phyloP scores from a whole-genome alignment of 2,329 filamentous ascomycete species.

The Xylaria sp. region DNA sequence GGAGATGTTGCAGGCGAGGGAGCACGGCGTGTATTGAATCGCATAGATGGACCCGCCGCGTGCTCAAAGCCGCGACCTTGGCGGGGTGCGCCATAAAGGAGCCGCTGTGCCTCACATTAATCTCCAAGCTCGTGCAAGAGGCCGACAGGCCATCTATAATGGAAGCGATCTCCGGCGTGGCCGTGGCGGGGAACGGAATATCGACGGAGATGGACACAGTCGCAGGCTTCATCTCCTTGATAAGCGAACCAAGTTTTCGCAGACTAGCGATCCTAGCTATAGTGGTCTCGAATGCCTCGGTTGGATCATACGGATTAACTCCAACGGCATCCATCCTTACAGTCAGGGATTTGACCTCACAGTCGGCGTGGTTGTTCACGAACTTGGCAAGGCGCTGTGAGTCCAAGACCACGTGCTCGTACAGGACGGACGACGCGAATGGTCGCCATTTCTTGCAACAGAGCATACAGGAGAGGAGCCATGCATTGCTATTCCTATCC shows the following conservation, averaged over 20 bases:
- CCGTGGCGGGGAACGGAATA: conserved; percentile 3
- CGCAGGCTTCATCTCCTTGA: background rate
- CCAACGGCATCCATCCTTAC: background rate
- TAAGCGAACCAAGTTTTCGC: background rate
- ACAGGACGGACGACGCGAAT: conserved; percentile 16
- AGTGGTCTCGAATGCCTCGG: background rate
- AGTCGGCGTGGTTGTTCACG: background rate
- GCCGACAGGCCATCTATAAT: conserved; percentile 4
- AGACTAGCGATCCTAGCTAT: background rate
- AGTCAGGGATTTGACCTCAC: conserved; percentile 11
- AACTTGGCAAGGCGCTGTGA: background rate
- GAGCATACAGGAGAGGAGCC: conserved; percentile 1
- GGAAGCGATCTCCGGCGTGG: background rate
- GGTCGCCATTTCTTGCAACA: conserved; percentile 17
- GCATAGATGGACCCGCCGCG: background rate
- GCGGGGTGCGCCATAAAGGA: too few species aligned
- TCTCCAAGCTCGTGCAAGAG: conserved; percentile 6
- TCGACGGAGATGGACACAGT: conserved; percentile 2
- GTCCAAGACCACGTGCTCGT: conserved; percentile 14
- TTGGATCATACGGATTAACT: background rate
- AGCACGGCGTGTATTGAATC: conserved; percentile 28
- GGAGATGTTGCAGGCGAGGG: conserved; percentile 23
- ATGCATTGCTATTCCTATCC: background rate
- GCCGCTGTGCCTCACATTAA: conserved; percentile 1
- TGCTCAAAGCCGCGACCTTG: background rate